Base-by-base conservation (phyloP, 768 basidiomycete genomes). In the Pisolithus microcarpus region DNA sequence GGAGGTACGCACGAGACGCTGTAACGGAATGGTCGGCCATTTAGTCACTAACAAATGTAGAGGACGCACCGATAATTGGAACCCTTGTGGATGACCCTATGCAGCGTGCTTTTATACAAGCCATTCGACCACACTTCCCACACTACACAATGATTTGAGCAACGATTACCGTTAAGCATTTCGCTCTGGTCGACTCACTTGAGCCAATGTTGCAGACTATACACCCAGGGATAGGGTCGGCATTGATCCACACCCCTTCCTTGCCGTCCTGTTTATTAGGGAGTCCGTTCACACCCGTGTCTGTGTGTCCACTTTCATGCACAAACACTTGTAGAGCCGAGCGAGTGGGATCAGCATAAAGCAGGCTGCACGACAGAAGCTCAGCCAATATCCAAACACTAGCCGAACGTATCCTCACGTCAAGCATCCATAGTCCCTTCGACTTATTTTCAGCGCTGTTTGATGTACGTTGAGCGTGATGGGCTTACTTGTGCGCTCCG, bases 61-160 rank as follows among this genome's bases (percentile, higher is more conserved):
- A 34, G 6, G 30, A 52, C 66, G 26, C 55, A 69, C 68, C 74
- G 73, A 64, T 92, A 93, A 61, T 85, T 89, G 11, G 77, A 72
- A 7, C 82, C 79, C 52, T 73, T 69, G 59, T 96, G 91, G 3
- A 95, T 72, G 6, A 96, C 93, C 3, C 90, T 78, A 66, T 95
- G 93, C n/a, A 94, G 71, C 0, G 93, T 94, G 37, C 90, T 87
- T 50, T 75, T 79, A 72, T 95, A 96, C 45, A 94, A 65, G 0
- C 92, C 92, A 55, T 85, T 82, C 5, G 87, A 84, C 91, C 91
- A 95, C 43, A 84, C 76, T 74, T 93, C 87, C 87, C 91, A 92
- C 91, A 92, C 86, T 88, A 55, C 38, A 40, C 19, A 18, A 40
- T n/a, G 11, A 7, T 37, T 50, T 57, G 16, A 61, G 43, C 31